Percentiles rank a stretch among this genome's conserved stretches.
phyloP scores from a whole-genome alignment of 2,329 filamentous ascomycete genomes.

The Neoascochyta sp. region DNA sequence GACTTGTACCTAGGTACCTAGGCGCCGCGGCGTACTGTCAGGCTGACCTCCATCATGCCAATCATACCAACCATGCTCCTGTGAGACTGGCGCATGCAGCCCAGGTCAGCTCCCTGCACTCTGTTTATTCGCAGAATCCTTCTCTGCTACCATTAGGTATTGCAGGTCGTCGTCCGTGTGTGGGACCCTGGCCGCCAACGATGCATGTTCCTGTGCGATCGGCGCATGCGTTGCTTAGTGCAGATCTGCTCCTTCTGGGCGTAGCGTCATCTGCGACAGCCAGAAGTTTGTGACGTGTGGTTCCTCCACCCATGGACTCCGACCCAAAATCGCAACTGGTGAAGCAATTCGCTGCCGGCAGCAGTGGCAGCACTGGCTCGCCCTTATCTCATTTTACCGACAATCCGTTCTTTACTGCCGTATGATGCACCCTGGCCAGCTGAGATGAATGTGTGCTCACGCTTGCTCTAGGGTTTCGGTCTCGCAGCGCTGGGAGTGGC shows the following conservation, averaged over 20 bases:
- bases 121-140: too few species aligned
- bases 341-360: conserved; percentile 32
- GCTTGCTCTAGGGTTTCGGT: conserved; percentile 65
- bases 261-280: conserved; percentile 16
- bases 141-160: too few species aligned
- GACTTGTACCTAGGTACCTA: too few species aligned
- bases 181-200: conserved; percentile 1
- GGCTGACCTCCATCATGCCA: too few species aligned
- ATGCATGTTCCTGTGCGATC: conserved; percentile 3
- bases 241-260: conserved; percentile 6
- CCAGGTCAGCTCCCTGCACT: too few species aligned
- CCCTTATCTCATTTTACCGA: conserved; percentile 45
- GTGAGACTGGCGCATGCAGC: too few species aligned
- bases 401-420: conserved; percentile 55
- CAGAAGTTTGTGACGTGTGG: conserved; percentile 7
- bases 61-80: too few species aligned
- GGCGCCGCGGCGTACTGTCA: too few species aligned
- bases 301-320: conserved; percentile 29
- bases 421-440: conserved; percentile 26
- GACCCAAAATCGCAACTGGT: conserved; percentile 36
- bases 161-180: too few species aligned
- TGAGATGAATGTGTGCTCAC: conserved; percentile 29
- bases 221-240: conserved; percentile 6
- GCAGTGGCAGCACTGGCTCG: conserved; percentile 35
- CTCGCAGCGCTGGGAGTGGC: conserved; percentile 83